Percentiles rank a stretch among this genome's conserved stretches.
Evolutionary conservation across 495 filamentous ascomycete species (phyloP).

Genomic region (Immersiella caudata): DNA sequence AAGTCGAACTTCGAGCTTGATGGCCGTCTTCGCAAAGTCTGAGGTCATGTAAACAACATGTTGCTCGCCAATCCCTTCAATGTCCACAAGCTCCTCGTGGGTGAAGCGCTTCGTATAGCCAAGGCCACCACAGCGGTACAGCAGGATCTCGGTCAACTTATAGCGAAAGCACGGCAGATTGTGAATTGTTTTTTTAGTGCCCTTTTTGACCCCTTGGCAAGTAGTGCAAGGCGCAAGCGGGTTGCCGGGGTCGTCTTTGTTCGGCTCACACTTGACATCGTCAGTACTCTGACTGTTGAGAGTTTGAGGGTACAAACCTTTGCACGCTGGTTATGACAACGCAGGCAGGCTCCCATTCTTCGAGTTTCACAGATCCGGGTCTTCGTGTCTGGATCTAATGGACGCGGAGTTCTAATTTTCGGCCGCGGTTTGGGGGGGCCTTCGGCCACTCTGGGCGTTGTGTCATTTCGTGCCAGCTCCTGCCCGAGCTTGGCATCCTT

Average conservation of each 20-base stretch:
- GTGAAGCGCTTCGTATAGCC: constrained; percentile 44
- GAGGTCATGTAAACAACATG: constrained; percentile 39
- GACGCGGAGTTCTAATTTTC: no score
- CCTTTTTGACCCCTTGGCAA: constrained; percentile 39
- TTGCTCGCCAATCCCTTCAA: constrained; percentile 32
- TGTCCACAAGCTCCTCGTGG: constrained; percentile 42
- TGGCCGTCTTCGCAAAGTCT: constrained; percentile 32
- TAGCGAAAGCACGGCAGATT: constrained; percentile 43
- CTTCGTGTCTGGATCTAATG: neutral
- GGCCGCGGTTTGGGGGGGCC: no score
- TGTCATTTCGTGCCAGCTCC: no score
- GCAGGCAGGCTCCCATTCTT: constrained; percentile 45
- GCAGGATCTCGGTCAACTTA: constrained; percentile 40
- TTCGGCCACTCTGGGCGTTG: no score
- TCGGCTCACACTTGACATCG: constrained; percentile 25
- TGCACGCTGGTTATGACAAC: constrained; percentile 49
- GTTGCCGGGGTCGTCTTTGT: constrained; percentile 33
- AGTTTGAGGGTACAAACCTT: constrained; percentile 38
- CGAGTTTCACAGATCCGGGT: constrained; percentile 38
- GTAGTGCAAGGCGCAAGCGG: constrained; percentile 39
- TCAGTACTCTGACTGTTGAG: neutral
- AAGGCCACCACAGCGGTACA: constrained; percentile 45
- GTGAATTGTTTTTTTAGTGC: constrained; percentile 51
- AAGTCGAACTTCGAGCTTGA: constrained; percentile 38
- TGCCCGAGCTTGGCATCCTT: no score